These are phyloP conservation scores for Boletus subparvulus DNA, from an alignment of 768 basidiomycete species.

Conservation along the genomic window DNA sequence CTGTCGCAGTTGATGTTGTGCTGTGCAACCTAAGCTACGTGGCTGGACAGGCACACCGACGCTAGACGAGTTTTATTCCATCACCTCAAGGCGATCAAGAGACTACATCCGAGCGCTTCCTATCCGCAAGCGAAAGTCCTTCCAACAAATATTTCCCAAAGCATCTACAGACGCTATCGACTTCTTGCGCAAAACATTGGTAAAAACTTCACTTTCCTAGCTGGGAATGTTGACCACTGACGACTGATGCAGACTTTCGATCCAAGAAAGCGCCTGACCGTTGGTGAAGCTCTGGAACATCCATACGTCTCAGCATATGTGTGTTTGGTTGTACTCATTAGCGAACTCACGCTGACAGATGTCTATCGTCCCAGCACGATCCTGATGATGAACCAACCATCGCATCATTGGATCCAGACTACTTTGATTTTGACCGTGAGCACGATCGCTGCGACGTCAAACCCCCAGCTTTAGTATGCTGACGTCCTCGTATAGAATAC, in stretches of 20 bases:
- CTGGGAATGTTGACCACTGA: conserved; percentile 23
- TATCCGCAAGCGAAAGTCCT: conserved; percentile 72
- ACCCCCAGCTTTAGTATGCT: neutral
- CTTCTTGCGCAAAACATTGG: conserved; percentile 70
- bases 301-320: conserved; percentile 81
- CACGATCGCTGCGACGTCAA: conserved; percentile 2
- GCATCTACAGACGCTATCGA: conserved; percentile 73
- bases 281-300: conserved; percentile 79
- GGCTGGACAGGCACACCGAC: conserved; percentile 65
- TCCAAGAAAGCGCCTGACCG: conserved; percentile 80
- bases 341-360: conserved; percentile 1
- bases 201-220: conserved; percentile 30
- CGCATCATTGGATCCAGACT: conserved; percentile 75
- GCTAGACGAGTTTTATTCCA: conserved; percentile 88
- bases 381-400: conserved; percentile 87
- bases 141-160: conserved; percentile 72
- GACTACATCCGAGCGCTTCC: conserved; percentile 88
- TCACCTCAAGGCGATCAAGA: conserved; percentile 78
- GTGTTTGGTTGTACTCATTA: conserved; percentile 22
- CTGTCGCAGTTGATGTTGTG: neutral
- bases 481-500: conserved; percentile 42
- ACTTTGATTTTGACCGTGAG: conserved; percentile 89
- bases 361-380: conserved; percentile 55
- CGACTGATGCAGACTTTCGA: conserved; percentile 65
- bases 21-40: conserved; percentile 22